Conservation (phyloP, 1,139 yeast species). For the Zygosaccharomyces sapae region DNA sequence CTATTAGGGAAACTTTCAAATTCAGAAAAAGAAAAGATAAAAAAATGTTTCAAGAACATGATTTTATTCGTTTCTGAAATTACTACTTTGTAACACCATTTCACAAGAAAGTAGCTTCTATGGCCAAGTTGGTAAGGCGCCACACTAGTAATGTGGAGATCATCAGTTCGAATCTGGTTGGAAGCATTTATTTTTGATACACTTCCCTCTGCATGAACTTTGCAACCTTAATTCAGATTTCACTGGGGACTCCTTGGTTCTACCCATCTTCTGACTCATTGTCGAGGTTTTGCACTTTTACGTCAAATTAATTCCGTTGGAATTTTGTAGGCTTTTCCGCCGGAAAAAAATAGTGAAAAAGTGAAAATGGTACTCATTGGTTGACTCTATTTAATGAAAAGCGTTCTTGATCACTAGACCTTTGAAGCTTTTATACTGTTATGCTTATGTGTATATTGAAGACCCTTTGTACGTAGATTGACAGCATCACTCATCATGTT, state of each 20-base stretch:
- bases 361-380: neutral
- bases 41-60: neutral
- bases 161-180: slow-evolving; percentile 19
- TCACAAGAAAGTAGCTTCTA: slow-evolving; percentile 10
- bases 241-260: neutral
- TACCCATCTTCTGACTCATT: neutral
- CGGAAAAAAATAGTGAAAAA: slow-evolving; percentile 1
- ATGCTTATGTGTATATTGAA: no score
- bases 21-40: neutral
- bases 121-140: slow-evolving; percentile 21
- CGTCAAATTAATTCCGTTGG: slow-evolving; percentile 1
- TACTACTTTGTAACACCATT: neutral
- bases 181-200: slow-evolving; percentile 10
- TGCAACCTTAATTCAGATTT: no score
- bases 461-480: neutral
- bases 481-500: slow-evolving; percentile 16
- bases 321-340: neutral
- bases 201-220: no score
- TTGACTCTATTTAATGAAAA: neutral
- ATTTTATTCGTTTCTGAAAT: neutral
- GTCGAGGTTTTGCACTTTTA: neutral
- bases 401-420: neutral
- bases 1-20: neutral
- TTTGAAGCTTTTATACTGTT: no score
- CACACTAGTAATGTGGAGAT: slow-evolving; percentile 20